Percentiles rank a stretch among this genome's conserved stretches.
phyloP scores from a whole-genome alignment of 208 protist species.

The Angomonas deanei region DNA sequence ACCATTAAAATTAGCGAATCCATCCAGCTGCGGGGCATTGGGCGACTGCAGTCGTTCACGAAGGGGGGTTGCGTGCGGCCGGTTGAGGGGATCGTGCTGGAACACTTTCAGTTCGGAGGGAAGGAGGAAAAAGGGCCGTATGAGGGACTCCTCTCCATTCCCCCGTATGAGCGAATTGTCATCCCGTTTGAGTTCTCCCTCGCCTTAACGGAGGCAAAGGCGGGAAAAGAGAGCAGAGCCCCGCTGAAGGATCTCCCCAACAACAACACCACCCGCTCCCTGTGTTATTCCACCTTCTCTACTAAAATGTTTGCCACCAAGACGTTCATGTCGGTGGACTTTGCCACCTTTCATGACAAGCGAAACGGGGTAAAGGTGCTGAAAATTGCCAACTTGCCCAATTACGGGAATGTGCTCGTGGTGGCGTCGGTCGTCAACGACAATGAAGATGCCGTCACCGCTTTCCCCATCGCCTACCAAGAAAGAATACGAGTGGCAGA shows the following conservation, averaged over 20 bases:
- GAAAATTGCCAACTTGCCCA: background rate
- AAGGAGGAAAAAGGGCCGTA: no score
- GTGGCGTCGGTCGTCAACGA: background rate
- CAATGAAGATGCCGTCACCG: background rate
- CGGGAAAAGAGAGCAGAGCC: background rate
- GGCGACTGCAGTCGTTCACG: no score
- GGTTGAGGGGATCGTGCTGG: no score
- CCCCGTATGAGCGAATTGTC: background rate
- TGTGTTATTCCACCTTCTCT: background rate
- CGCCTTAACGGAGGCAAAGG: background rate
- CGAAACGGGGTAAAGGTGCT: background rate
- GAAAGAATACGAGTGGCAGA: background rate
- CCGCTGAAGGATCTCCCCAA: background rate
- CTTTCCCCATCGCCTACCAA: background rate
- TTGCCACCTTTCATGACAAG: background rate
- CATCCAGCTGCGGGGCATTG: no score
- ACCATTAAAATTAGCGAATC: no score
- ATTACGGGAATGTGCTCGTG: background rate
- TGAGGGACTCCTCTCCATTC: no score
- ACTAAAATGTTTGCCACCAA: background rate
- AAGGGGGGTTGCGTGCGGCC: no score
- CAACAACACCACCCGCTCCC: background rate
- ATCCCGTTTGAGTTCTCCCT: background rate
- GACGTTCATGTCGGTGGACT: background rate
- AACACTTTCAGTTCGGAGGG: background rate